Evolutionary conservation across 1,139 yeast species (phyloP), one percentile per base, ranked within the genome.

Genomic region (Blastobotrys aristatus): DNA sequence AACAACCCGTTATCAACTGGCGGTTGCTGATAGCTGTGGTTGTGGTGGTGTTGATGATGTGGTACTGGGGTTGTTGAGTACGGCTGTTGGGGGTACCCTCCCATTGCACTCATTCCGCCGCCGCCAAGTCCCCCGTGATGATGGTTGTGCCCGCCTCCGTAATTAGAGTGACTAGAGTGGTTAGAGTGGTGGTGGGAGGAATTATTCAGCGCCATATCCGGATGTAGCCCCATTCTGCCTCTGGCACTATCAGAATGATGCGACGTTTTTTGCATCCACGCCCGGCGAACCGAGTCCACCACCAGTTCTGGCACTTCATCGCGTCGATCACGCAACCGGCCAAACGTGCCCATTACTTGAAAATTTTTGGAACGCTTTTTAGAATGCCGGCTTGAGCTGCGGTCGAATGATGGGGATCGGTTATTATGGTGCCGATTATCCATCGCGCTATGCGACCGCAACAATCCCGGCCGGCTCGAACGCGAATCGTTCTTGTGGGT

Each of bases 301-400:
- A 44, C 14, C 24, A 37, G 26, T 14, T 44, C 47, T 2, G 47
- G 47, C 11, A 44, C 43, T n/a, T 44, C 47, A 17, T 33, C 46
- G 10, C 40, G 35, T n/a, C 46, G 24, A n/a, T 42, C 46, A 13
- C 40, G 32, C 7, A 42, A n/a, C n/a, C 34, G 13, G 16, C 46
- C 40, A 42, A 27, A 34, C 4, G 24, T 24, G 21, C 46, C 46
- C 33, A 42, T 29, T 2, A 42, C 46, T 18, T 10, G 16, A 16
- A 39, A 39, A n/a, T 21, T 13, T 17, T 10, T 8, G 18, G 37
- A 33, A 5, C 3, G n/a, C n/a, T 39, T 27, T 27, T 30, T 39
- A 13, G 26, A 17, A 20, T 39, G 42, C 7, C 42, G 20, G n/a
- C 42, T 39, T 2, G 18, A 14, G 18, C 31, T 22, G 20, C 40